Evolutionary conservation across 495 filamentous ascomycete genomes (phyloP).

Genomic region (Cairneyella variabilis): DNA sequence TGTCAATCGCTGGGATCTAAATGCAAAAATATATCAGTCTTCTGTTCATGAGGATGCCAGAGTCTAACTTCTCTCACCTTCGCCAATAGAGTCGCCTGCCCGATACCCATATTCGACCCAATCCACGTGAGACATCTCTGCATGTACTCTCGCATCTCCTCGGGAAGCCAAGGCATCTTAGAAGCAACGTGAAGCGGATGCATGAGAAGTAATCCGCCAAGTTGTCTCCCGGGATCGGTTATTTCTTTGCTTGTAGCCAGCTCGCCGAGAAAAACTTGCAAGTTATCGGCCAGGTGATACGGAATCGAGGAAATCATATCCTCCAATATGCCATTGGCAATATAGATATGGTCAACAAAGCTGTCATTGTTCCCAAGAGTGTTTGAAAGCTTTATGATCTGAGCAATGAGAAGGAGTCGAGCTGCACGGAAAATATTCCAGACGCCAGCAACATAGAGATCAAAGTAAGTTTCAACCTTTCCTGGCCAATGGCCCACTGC

Average conservation of each 20-base stretch:
- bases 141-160: constrained; percentile 25
- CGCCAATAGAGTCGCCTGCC: constrained; percentile 26
- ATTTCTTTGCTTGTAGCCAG: constrained; percentile 8
- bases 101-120: constrained; percentile 31
- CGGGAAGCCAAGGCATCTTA: constrained; percentile 24
- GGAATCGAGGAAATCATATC: constrained; percentile 33
- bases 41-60: neutral
- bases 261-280: constrained; percentile 27
- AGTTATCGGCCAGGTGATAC: constrained; percentile 29
- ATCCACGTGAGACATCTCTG: constrained; percentile 31
- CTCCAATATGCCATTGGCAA: constrained; percentile 15
- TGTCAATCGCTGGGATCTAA: constrained; percentile 3
- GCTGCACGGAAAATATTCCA: constrained; percentile 32
- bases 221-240: constrained; percentile 22
- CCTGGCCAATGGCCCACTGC: constrained; percentile 13
- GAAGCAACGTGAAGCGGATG: constrained; percentile 30
- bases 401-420: constrained; percentile 19
- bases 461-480: constrained; percentile 13
- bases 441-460: constrained; percentile 26
- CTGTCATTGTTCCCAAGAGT: neutral
- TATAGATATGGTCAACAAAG: neutral
- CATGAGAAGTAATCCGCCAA: constrained; percentile 33
- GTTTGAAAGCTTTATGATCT: constrained; percentile 1
- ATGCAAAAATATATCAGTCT: neutral
- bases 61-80: constrained; percentile 3